These are phyloP conservation scores for Kokia cookei DNA, from an alignment of 441 rosid species.

Conservation along the genomic window DNA sequence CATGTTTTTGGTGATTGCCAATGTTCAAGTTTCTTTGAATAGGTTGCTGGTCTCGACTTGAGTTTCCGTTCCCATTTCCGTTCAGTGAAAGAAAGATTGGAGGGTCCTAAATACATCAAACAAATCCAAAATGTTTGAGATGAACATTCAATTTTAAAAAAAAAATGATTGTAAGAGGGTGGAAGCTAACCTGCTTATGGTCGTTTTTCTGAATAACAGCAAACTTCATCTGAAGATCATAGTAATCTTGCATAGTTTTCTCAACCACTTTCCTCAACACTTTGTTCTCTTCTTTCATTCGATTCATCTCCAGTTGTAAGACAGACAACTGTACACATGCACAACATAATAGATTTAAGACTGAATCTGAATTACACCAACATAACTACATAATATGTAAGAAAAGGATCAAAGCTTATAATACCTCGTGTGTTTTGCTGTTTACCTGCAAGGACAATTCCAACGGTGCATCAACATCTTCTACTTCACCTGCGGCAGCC, in stretches of 20 bases:
- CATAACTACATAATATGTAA: neutral
- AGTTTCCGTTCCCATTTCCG: conserved; percentile 12
- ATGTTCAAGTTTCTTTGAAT: neutral
- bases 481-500: conserved; percentile 5
- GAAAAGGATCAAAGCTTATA: neutral
- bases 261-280: conserved; percentile 61
- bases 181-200: conserved; percentile 26
- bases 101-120: conserved; percentile 35
- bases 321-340: conserved; percentile 37
- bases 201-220: conserved; percentile 36
- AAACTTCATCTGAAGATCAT: conserved; percentile 65
- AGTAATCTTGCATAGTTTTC: conserved; percentile 63
- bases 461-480: neutral
- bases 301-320: conserved; percentile 57
- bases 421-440: conserved; percentile 40
- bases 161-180: neutral
- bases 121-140: neutral
- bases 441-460: conserved; percentile 16
- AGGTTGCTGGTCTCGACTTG: conserved; percentile 17
- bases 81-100: conserved; percentile 34
- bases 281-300: conserved; percentile 72
- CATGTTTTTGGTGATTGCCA: conserved; percentile 6
- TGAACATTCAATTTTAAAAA: neutral
- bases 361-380: neutral
- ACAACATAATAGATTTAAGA: too few species aligned